phyloP scores from a whole-genome alignment of 2,329 filamentous ascomycete species.

The Tolypocladium album region DNA sequence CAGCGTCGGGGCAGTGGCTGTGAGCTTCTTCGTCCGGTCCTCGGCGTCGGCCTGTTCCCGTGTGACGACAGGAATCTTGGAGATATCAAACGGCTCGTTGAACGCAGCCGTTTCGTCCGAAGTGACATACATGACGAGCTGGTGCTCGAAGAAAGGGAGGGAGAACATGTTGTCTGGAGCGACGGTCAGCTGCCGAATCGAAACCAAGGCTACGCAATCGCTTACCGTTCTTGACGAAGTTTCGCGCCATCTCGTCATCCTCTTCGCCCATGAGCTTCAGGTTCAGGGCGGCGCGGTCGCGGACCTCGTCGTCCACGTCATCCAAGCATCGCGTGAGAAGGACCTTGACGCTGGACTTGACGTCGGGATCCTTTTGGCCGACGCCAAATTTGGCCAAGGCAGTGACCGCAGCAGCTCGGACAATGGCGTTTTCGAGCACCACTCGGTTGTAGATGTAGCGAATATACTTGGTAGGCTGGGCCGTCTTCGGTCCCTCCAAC shows the following conservation, averaged over 20 bases:
- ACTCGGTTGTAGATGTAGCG: slow-evolving; percentile 99
- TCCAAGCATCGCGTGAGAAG: slow-evolving; percentile 88
- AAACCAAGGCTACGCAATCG: not conserved
- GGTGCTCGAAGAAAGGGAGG: slow-evolving; percentile 88
- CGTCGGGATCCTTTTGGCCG: slow-evolving; percentile 88
- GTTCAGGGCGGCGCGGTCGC: slow-evolving; percentile 89
- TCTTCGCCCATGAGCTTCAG: slow-evolving; percentile 86
- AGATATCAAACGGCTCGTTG: slow-evolving; percentile 76
- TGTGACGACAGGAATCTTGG: slow-evolving; percentile 83
- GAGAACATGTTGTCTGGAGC: slow-evolving; percentile 82
- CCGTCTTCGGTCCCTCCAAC: slow-evolving; percentile 87
- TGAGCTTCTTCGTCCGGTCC: slow-evolving; percentile 95
- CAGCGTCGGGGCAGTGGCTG: slow-evolving; percentile 80
- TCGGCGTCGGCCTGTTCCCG: slow-evolving; percentile 93
- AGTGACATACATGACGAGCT: slow-evolving; percentile 95
- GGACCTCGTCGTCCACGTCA: slow-evolving; percentile 94
- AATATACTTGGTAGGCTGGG: slow-evolving; percentile 96
- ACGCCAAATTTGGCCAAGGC: slow-evolving; percentile 96
- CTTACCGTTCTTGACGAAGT: slow-evolving; percentile 86
- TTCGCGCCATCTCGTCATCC: slow-evolving; percentile 73
- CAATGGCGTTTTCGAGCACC: slow-evolving; percentile 91
- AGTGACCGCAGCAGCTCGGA: slow-evolving; percentile 89
- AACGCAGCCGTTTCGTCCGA: slow-evolving; percentile 84
- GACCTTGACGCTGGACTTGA: slow-evolving; percentile 91
- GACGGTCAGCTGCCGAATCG: not conserved